These are phyloP conservation scores for Xylaria digitata DNA, from an alignment of 2,329 filamentous ascomycete genomes.

Conservation along the genomic window DNA sequence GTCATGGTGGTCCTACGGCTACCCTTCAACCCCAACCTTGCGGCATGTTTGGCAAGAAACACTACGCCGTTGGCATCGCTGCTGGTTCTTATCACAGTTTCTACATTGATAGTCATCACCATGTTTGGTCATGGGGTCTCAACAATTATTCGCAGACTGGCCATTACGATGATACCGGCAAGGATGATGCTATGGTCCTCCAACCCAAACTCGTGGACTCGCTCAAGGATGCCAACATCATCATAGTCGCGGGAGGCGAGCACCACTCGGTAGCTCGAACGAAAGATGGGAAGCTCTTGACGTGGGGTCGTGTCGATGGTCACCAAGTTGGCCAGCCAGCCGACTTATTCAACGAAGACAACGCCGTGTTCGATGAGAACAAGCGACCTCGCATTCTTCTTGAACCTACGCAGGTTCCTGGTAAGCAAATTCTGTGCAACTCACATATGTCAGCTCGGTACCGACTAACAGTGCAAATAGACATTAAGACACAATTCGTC, in stretches of 20 bases:
- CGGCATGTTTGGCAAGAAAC: conserved; percentile 58
- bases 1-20: conserved; percentile 43
- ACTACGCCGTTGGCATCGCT: conserved; percentile 63
- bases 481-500: conserved; percentile 65
- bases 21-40: conserved; percentile 56
- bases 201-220: conserved; percentile 74
- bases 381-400: conserved; percentile 77
- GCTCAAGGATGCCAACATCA: conserved; percentile 72
- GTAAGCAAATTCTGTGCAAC: conserved; percentile 50
- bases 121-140: conserved; percentile 76
- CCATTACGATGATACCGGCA: conserved; percentile 69
- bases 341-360: conserved; percentile 65
- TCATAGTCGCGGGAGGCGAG: conserved; percentile 74
- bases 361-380: conserved; percentile 72
- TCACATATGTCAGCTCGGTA: conserved; percentile 5
- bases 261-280: conserved; percentile 71
- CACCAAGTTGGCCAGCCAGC: conserved; percentile 68
- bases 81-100: conserved; percentile 79
- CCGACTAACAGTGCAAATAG: conserved; percentile 46
- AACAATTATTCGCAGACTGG: conserved; percentile 80
- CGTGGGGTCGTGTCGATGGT: conserved; percentile 61
- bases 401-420: conserved; percentile 70
- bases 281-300: conserved; percentile 55
- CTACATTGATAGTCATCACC: conserved; percentile 73
- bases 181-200: conserved; percentile 78